phyloP scores from a whole-genome alignment of 2,329 filamentous ascomycete genomes.

The Curvularia sp. region DNA sequence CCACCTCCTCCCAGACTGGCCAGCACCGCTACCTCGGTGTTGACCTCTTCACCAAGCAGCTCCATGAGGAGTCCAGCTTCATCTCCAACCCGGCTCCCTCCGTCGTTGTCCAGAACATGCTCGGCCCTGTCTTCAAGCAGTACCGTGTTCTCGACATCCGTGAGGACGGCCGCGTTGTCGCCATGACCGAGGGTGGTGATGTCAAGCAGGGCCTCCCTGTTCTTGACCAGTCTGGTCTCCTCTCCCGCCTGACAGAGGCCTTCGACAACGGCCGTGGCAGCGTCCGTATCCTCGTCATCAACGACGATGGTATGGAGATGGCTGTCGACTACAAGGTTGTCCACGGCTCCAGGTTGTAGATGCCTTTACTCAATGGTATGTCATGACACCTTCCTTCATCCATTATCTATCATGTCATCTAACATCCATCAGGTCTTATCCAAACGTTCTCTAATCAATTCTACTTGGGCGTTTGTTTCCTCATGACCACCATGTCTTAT shows the following conservation, averaged over 20 bases:
- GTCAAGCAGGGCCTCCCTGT: constrained; percentile 96
- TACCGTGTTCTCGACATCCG: constrained; percentile 98
- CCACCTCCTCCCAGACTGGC: constrained; percentile 94
- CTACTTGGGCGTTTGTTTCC: constrained; percentile 45
- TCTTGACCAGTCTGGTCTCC: constrained; percentile 92
- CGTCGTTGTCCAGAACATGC: constrained; percentile 99
- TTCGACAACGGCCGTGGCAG: constrained; percentile 93
- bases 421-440: constrained; percentile 32
- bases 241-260: constrained; percentile 77
- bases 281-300: constrained; percentile 94
- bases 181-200: constrained; percentile 98
- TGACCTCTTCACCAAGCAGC: constrained; percentile 99
- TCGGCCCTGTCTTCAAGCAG: constrained; percentile 99
- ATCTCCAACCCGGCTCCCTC: constrained; percentile 96
- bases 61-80: constrained; percentile 98
- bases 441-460: constrained; percentile 41
- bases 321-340: constrained; percentile 99
- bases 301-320: constrained; percentile 89
- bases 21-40: constrained; percentile 99
- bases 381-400: not conserved
- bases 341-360: constrained; percentile 74
- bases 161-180: constrained; percentile 80
- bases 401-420: constrained; percentile 14
- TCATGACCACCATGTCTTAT: constrained; percentile 35
- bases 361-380: constrained; percentile 42